Base-by-base conservation (phyloP, 1,284 basidiomycete species). In the Rhizopogon parksii region DNA sequence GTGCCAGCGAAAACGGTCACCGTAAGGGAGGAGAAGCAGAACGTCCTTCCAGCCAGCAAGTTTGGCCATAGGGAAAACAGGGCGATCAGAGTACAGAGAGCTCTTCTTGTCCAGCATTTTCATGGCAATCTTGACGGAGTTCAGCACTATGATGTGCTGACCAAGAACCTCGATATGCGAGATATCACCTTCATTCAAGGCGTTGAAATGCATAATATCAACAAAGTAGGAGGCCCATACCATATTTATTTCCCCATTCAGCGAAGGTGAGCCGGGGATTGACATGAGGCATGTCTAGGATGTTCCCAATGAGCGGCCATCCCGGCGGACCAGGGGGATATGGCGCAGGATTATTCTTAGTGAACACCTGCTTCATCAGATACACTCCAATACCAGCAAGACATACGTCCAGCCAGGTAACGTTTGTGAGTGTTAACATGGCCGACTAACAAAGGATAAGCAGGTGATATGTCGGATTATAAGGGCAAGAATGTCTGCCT, bases 1-100 rank as follows among this genome's bases (percentile, higher is more conserved):
- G 60, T 77, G 81, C 57, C 77, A 76, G 46, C 82, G 79, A 63
- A 84, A 78, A 37, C 73, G 74, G 57, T 81, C 77, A 51, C 79
- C 79, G 59, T 84, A 85, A 24, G 75, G 79, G 42, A 78, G 67
- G 49, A 86, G 73, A 14, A 75, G 80, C 27, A 85, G 70, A 0
- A 77, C 77, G 53, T 82, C 71, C 55, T 80, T 79, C 83, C 83
- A 86, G 38, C 83, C 83, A 25, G 82, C 73, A 14, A 85, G 73
- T 60, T 86, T 81, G 37, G 75, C 78, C 79, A 80, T 78, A 19
- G 74, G 73, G 21, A 76, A 60, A 9, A 58, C 66, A 0, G 85
- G 83, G n/a, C 85, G 76, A 57, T 83, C 81, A 5, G 21, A 21
- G 21, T 21, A 21, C 21, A 21, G 21, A 21, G 21, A 21, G 21